Conservation (phyloP, 2,329 filamentous ascomycete genomes). For the Lecanoromycetidae sp. region DNA sequence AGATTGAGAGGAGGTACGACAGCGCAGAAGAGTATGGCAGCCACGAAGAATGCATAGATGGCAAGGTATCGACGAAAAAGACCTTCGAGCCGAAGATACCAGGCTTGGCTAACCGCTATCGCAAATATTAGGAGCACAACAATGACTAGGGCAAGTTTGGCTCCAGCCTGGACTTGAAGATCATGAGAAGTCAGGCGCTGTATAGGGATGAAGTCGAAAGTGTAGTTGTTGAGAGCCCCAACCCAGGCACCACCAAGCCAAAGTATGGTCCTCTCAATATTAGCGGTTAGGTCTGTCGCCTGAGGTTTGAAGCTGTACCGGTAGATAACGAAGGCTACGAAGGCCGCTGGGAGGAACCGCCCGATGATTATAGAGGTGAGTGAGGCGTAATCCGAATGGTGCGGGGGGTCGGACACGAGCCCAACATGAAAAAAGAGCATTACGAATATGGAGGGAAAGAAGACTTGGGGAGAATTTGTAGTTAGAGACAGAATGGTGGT, state of each 20-base stretch:
- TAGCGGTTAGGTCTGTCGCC: constrained; percentile 60
- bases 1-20: constrained; percentile 65
- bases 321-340: constrained; percentile 79
- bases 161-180: constrained; percentile 77
- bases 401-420: constrained; percentile 76
- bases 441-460: constrained; percentile 74
- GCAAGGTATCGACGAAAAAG: constrained; percentile 65
- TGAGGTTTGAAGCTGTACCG: constrained; percentile 66
- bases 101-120: constrained; percentile 65
- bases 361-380: constrained; percentile 69
- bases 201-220: constrained; percentile 87
- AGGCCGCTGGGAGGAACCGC: constrained; percentile 74
- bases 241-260: constrained; percentile 89
- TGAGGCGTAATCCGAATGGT: constrained; percentile 51
- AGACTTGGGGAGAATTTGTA: constrained; percentile 62
- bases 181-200: constrained; percentile 84
- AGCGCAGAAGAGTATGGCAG: constrained; percentile 57
- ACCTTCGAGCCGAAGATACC: constrained; percentile 75
- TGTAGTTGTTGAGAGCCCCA: constrained; percentile 86
- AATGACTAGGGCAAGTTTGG: constrained; percentile 65
- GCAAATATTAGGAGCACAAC: constrained; percentile 59
- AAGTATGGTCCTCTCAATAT: constrained; percentile 78
- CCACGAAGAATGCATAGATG: constrained; percentile 59
- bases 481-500: constrained; percentile 69
- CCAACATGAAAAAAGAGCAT: constrained; percentile 83